A percentile compares a stretch with the other conserved stretches of the same genome.
These are phyloP conservation scores for Haplosporangium sp. DNA, from an alignment of 371 early-diverging fungal species.

Conservation along the genomic window DNA sequence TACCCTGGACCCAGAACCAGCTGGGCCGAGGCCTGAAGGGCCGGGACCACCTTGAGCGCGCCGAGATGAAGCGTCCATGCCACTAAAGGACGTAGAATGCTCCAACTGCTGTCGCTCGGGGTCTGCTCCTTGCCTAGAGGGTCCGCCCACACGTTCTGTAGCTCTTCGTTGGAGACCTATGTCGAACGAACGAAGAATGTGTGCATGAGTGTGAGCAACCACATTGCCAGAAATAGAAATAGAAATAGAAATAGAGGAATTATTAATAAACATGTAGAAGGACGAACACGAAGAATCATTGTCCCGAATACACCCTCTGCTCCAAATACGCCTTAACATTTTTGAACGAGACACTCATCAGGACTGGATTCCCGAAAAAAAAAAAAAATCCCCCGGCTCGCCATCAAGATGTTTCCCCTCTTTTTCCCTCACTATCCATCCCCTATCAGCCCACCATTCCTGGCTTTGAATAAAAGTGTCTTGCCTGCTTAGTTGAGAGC, in stretches of 20 bases:
- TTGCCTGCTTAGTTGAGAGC: conserved; percentile 14
- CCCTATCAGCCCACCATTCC: neutral
- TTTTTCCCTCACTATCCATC: too few relatives aligned
- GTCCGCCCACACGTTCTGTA: conserved; percentile 32
- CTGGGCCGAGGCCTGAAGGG: conserved; percentile 19
- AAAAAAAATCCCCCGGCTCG: too few relatives aligned
- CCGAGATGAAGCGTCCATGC: conserved; percentile 11
- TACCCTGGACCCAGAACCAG: conserved; percentile 24
- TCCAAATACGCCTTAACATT: too few relatives aligned
- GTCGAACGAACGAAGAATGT: neutral
- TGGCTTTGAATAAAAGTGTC: neutral
- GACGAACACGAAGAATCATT: too few relatives aligned
- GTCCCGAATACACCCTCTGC: too few relatives aligned
- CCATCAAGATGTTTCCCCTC: too few relatives aligned
- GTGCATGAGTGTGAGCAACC: neutral
- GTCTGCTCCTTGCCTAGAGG: conserved; percentile 34
- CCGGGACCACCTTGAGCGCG: conserved; percentile 17
- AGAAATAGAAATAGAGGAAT: neutral
- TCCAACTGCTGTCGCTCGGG: conserved; percentile 39
- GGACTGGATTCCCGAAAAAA: too few relatives aligned
- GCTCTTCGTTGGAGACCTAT: conserved; percentile 41
- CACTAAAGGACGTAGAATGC: conserved; percentile 33
- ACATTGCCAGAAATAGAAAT: neutral
- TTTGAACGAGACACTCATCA: too few relatives aligned
- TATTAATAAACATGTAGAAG: neutral